phyloP scores from a whole-genome alignment of 768 basidiomycete species.

The Sistotremastrum suecicum region DNA sequence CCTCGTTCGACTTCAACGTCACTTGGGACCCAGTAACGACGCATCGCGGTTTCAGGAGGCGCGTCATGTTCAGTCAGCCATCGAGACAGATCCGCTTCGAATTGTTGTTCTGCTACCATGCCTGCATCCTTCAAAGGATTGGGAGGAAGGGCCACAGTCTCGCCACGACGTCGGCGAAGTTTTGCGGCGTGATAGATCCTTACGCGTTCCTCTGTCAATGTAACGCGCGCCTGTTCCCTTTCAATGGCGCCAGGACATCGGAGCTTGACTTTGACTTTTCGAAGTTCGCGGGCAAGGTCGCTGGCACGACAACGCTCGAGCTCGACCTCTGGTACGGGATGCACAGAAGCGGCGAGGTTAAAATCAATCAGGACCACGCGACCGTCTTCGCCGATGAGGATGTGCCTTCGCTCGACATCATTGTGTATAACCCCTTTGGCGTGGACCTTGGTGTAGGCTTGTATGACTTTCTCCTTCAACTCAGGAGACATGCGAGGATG shows the following conservation, averaged over 20 bases:
- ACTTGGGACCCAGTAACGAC: too few relatives aligned
- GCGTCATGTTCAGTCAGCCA: too few relatives aligned
- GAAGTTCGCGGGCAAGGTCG: conserved; percentile 37
- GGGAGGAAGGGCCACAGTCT: too few relatives aligned
- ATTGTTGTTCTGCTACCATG: too few relatives aligned
- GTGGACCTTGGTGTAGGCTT: conserved; percentile 35
- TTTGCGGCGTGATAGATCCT: background rate
- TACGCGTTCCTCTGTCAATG: conserved; percentile 8
- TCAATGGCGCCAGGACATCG: conserved; percentile 25
- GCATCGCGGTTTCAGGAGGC: too few relatives aligned
- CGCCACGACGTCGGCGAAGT: too few relatives aligned
- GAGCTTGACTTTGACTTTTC: conserved; percentile 42
- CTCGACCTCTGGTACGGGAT: conserved; percentile 18
- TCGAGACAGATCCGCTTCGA: too few relatives aligned
- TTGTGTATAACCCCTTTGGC: conserved; percentile 33
- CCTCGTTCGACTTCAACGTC: too few relatives aligned
- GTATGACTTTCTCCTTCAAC: conserved; percentile 37
- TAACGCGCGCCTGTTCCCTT: conserved; percentile 15
- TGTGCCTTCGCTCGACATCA: conserved; percentile 32
- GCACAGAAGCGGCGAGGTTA: conserved; percentile 22
- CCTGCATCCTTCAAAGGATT: too few relatives aligned
- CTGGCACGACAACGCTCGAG: conserved; percentile 23
- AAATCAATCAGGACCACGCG: conserved; percentile 43
- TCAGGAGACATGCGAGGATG: conserved; percentile 38
- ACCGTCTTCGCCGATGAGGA: conserved; percentile 41